Conservation (phyloP, 1,284 basidiomycete genomes). For the Cutaneotrichosporon cutaneum region DNA sequence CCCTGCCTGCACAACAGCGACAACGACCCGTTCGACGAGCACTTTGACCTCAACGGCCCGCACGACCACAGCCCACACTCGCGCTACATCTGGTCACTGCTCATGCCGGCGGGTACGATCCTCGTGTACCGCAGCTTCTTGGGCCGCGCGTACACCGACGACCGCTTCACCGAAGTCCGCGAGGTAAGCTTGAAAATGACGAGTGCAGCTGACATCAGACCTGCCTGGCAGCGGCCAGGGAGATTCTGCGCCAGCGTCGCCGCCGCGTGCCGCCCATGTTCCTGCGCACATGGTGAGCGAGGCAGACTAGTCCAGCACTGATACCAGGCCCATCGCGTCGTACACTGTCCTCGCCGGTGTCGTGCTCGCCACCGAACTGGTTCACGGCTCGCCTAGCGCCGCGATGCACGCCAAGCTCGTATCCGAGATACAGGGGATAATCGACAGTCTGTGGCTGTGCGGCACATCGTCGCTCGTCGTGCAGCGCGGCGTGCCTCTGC, state of each 20-base stretch:
- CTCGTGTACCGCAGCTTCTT: slow-evolving; percentile 32
- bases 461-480: slow-evolving; percentile 27
- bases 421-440: slow-evolving; percentile 22
- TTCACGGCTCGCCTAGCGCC: slow-evolving; percentile 28
- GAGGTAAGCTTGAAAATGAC: slow-evolving; percentile 11
- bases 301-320: background rate
- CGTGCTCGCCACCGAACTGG: slow-evolving; percentile 32
- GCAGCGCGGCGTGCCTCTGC: slow-evolving; percentile 24
- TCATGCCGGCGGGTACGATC: slow-evolving; percentile 23
- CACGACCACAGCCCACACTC: slow-evolving; percentile 26
- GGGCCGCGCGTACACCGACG: slow-evolving; percentile 31
- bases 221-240: slow-evolving; percentile 33
- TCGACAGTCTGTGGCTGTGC: slow-evolving; percentile 26
- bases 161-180: slow-evolving; percentile 31
- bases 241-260: slow-evolving; percentile 26
- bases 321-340: slow-evolving; percentile 26
- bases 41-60: slow-evolving; percentile 24
- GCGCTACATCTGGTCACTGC: slow-evolving; percentile 26
- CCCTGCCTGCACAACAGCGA: slow-evolving; percentile 21
- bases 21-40: slow-evolving; percentile 21
- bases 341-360: slow-evolving; percentile 35
- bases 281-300: slow-evolving; percentile 31
- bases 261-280: slow-evolving; percentile 36
- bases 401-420: slow-evolving; percentile 21
- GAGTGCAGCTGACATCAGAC: slow-evolving; percentile 13